Evolutionary conservation across 805 yeast species (phyloP).

Genomic region (Starmerella sirachaensis): DNA sequence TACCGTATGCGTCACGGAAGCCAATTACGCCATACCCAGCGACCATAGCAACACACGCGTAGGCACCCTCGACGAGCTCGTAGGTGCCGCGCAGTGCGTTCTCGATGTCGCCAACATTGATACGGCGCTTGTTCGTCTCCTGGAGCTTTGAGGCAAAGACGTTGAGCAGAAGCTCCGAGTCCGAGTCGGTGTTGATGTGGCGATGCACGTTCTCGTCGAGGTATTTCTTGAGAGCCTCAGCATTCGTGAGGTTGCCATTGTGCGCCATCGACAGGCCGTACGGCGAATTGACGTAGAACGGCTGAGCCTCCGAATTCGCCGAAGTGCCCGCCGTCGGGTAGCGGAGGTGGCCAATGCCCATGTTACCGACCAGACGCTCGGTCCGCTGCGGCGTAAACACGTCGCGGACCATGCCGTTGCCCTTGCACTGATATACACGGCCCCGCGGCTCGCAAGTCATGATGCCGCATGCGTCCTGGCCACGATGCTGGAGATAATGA

Average conservation of each 20-base stretch:
- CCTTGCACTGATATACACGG: slow-evolving; percentile 91
- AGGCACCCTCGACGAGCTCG: slow-evolving; percentile 83
- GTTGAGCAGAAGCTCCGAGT: slow-evolving; percentile 80
- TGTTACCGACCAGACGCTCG: slow-evolving; percentile 70
- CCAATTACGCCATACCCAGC: slow-evolving; percentile 96
- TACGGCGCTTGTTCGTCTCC: slow-evolving; percentile 83
- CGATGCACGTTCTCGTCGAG: slow-evolving; percentile 92
- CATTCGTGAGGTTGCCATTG: slow-evolving; percentile 90
- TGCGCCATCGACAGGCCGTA: slow-evolving; percentile 85
- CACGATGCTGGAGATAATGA: slow-evolving; percentile 87
- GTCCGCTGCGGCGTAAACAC: slow-evolving; percentile 81
- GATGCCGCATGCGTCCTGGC: slow-evolving; percentile 99
- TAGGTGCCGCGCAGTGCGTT: slow-evolving; percentile 75
- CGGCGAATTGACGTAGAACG: slow-evolving; percentile 94
- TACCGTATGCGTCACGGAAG: slow-evolving; percentile 94
- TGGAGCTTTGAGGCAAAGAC: slow-evolving; percentile 87
- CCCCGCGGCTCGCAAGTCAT: slow-evolving; percentile 92
- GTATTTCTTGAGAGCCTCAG: slow-evolving; percentile 58
- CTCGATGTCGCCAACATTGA: slow-evolving; percentile 80
- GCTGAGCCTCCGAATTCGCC: slow-evolving; percentile 96
- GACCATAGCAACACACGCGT: slow-evolving; percentile 85
- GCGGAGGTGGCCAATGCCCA: slow-evolving; percentile 90
- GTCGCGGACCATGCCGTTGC: slow-evolving; percentile 97
- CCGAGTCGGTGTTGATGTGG: slow-evolving; percentile 94
- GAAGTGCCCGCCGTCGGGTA: slow-evolving; percentile 97